These are phyloP conservation scores for Lignosus rhinocerotis DNA, from an alignment of 1,284 basidiomycete species.

Conservation along the genomic window DNA sequence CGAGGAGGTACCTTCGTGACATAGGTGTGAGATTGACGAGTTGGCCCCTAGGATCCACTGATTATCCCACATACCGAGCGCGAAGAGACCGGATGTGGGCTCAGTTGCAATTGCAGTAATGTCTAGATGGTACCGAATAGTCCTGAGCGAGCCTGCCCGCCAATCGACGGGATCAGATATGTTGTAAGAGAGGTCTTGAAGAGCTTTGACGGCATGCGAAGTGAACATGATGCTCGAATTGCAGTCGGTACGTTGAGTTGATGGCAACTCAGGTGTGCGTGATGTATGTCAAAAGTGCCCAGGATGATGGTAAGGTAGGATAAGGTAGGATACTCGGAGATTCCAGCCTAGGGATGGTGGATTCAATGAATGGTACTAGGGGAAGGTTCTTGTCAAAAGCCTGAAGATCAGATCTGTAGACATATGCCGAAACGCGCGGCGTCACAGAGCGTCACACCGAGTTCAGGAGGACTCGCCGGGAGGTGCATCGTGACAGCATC, in stretches of 20 bases:
- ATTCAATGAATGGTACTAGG: too few relatives aligned
- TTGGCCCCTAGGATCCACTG: neutral
- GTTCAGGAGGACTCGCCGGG: too few relatives aligned
- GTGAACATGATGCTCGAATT: constrained; percentile 12
- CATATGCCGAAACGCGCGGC: too few relatives aligned
- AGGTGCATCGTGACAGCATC: too few relatives aligned
- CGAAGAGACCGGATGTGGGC: constrained; percentile 72
- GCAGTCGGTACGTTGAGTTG: neutral
- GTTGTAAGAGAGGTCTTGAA: constrained; percentile 54
- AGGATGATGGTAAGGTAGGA: too few relatives aligned
- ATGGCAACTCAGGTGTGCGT: neutral
- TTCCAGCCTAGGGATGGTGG: too few relatives aligned
- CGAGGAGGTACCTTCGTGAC: constrained; percentile 51
- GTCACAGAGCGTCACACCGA: too few relatives aligned
- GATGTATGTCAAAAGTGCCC: too few relatives aligned
- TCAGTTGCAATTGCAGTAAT: constrained; percentile 67
- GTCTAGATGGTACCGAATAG: constrained; percentile 54
- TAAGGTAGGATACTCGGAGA: too few relatives aligned
- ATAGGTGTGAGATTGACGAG: neutral
- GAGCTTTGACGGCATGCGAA: constrained; percentile 17
- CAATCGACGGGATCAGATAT: constrained; percentile 58
- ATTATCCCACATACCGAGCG: constrained; percentile 49
- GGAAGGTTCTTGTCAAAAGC: too few relatives aligned
- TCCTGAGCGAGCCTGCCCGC: constrained; percentile 49
- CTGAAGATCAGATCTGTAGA: too few relatives aligned